Evolutionary conservation across 2,329 filamentous ascomycete genomes (phyloP).

Genomic region (Exutisphaerella laricina): DNA sequence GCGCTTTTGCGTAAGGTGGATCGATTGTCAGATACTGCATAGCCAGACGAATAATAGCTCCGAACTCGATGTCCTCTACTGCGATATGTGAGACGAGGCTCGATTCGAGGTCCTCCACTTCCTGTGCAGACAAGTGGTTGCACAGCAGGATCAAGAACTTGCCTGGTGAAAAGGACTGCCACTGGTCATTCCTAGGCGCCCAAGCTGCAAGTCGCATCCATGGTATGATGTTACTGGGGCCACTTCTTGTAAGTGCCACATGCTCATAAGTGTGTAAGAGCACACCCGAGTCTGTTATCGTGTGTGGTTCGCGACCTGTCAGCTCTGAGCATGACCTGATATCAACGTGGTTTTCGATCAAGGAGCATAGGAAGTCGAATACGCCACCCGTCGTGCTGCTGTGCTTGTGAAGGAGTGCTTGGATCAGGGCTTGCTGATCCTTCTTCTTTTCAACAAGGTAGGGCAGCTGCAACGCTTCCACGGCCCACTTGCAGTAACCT

Average conservation of each 20-base stretch:
- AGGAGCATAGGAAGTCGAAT: not conserved
- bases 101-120: not conserved
- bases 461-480: constrained; percentile 18
- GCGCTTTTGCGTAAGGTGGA: constrained; percentile 1
- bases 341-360: not conserved
- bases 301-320: no score
- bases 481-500: constrained; percentile 18
- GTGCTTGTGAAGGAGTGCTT: not conserved
- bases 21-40: constrained; percentile 16
- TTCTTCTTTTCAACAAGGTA: constrained; percentile 1
- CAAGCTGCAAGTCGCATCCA: constrained; percentile 1
- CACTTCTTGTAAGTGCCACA: no score
- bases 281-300: not conserved
- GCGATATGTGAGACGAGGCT: constrained; percentile 16
- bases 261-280: not conserved
- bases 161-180: constrained; percentile 19
- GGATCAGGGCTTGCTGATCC: constrained; percentile 8
- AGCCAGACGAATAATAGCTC: constrained; percentile 16
- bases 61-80: constrained; percentile 19
- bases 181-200: constrained; percentile 1
- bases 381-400: not conserved
- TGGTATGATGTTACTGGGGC: not conserved
- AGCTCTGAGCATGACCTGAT: not conserved
- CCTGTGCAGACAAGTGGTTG: constrained; percentile 3
- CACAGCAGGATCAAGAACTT: constrained; percentile 15